Conservation (phyloP, 345 rosid species). For the Adansonia digitata region DNA sequence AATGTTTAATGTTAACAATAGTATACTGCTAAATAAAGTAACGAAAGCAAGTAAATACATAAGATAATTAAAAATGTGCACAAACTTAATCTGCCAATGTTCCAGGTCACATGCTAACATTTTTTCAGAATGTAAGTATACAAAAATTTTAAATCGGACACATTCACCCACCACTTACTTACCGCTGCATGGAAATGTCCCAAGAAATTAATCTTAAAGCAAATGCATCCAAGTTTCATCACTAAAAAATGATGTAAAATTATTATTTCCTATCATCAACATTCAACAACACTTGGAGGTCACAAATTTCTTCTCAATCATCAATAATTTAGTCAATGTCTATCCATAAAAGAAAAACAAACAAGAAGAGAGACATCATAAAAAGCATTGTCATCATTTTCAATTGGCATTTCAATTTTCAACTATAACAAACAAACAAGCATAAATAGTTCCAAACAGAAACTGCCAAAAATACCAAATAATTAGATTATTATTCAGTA, state of each 20-base stretch:
- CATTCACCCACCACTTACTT: neutral
- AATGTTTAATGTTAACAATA: neutral
- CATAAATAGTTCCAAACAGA: neutral
- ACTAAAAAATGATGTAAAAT: neutral
- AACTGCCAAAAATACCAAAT: neutral
- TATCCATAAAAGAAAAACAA: neutral
- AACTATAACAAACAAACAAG: neutral
- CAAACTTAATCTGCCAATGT: neutral
- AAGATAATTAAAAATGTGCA: neutral
- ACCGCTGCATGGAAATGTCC: neutral
- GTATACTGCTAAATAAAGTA: neutral
- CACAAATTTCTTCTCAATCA: neutral
- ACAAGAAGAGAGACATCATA: neutral
- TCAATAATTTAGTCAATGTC: neutral
- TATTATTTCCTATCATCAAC: neutral
- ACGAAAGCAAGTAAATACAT: neutral
- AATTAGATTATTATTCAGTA: neutral
- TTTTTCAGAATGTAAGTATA: neutral
- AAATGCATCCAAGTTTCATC: neutral
- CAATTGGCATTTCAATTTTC: neutral
- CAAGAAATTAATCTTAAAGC: neutral
- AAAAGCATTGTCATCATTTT: neutral
- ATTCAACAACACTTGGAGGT: neutral
- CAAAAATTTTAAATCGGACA: neutral
- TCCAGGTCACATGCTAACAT: neutral